Evolutionary conservation across 164 flowering plant genomes (phyloP), one percentile per base, ranked within the genome.

Genomic region (Taxillus chinensis): DNA sequence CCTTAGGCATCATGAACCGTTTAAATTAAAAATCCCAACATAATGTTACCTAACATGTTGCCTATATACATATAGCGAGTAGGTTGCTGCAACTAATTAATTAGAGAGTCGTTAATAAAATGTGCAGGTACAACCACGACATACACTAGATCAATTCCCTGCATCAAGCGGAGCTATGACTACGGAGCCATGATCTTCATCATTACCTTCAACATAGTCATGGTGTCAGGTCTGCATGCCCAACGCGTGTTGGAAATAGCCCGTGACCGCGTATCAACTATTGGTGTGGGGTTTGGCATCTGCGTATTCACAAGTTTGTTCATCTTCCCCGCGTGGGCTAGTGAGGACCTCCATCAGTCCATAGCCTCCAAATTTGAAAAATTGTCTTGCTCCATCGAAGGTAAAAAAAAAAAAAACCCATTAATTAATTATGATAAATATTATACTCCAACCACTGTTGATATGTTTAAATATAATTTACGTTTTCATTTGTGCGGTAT

Each of bases 121-220:
- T 5, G 37, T 27, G 39, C 83, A 89, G 96, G 93, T 41, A 79
- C 78, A 1, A 73, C 63, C 8, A 92, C 87, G 38, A 76, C 96
- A 27, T 83, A 81, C 42, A 16, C 41, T 7, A 65, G 96, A 61
- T n/a, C 74, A 67, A 45, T 81, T 39, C 97, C 93, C 14, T 69
- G 67, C 12, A 70, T 91, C 3, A 88, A 86, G 75, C 81, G 67
- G 62, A 82, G 62, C 52, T 81, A 83, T 57, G 96, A 91, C 63
- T 89, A 91, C 62, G 97, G 92, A 13, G 79, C 64, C 46, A 53
- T 88, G 89, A 83, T 91, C 52, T 85, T 81, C 76, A 78, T 91
- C 62, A 78, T 91, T 37, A 88, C 97, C 38, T 91, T 86, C 81
- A 91, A 75, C 64, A 73, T 91, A 62, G 80, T 91, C 0, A 84